Conservation (phyloP, 2,329 filamentous ascomycete species). For the Arachnopeziza araneosa region DNA sequence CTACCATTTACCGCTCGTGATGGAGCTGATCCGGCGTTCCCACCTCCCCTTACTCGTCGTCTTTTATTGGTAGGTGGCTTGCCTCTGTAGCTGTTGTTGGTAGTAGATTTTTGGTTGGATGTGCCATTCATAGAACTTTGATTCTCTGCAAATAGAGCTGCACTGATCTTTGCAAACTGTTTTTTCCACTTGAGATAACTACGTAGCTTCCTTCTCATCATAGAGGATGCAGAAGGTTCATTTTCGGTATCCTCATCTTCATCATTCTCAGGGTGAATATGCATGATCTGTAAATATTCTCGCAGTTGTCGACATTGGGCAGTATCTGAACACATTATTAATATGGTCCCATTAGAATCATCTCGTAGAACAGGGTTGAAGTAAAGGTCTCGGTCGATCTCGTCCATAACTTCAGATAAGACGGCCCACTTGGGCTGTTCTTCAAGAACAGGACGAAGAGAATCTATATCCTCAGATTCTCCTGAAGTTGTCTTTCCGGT, state of each 20-base stretch:
- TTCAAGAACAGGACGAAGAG: conserved; percentile 74
- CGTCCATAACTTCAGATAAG: conserved; percentile 82
- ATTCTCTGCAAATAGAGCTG: conserved; percentile 71
- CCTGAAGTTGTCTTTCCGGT: conserved; percentile 49
- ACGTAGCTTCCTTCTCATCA: conserved; percentile 84
- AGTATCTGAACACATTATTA: conserved; percentile 93
- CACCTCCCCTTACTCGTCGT: conserved; percentile 76
- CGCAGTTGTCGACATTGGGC: conserved; percentile 81
- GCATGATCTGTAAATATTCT: conserved; percentile 89
- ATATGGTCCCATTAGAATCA: conserved; percentile 83
- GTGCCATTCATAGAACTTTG: conserved; percentile 68
- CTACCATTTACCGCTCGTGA: conserved; percentile 67
- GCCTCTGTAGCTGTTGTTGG: conserved; percentile 41
- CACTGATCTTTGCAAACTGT: conserved; percentile 81
- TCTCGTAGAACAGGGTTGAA: conserved; percentile 72
- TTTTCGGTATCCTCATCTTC: conserved; percentile 44
- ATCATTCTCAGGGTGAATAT: conserved; percentile 50
- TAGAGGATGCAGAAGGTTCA: conserved; percentile 70
- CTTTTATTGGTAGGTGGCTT: conserved; percentile 79
- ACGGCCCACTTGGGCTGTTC: conserved; percentile 92
- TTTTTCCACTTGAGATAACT: conserved; percentile 88
- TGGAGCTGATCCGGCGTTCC: conserved; percentile 49
- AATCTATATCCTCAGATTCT: conserved; percentile 29
- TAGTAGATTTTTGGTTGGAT: conserved; percentile 44
- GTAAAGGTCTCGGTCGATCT: conserved; percentile 88